Conservation (phyloP, 192 early-diverging fungal species). For the Gamsiella multidivaricata region DNA sequence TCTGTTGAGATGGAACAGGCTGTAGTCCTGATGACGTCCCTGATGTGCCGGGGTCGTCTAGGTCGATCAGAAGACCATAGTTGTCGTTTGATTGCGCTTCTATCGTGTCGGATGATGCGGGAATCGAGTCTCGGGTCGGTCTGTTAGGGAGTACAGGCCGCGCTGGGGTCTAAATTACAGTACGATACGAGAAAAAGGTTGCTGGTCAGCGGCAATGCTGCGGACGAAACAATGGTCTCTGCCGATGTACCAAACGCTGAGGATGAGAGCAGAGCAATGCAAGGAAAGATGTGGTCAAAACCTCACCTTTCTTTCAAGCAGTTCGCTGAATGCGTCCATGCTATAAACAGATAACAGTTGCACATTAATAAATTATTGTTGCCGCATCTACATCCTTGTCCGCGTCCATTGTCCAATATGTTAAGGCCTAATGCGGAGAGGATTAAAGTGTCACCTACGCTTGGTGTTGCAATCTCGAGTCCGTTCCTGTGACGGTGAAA, state of each 20-base stretch:
- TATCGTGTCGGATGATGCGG: neutral
- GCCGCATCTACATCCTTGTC: neutral
- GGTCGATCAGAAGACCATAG: conserved; percentile 21
- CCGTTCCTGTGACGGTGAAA: conserved; percentile 13
- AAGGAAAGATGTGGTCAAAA: too few species aligned
- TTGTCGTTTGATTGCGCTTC: neutral
- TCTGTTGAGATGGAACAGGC: neutral
- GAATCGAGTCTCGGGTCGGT: neutral
- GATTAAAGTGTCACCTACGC: conserved; percentile 42
- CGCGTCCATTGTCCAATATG: conserved; percentile 1
- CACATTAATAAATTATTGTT: neutral
- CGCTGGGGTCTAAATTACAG: neutral
- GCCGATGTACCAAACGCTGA: neutral
- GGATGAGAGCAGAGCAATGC: neutral
- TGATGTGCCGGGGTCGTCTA: neutral
- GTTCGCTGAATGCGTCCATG: conserved; percentile 3
- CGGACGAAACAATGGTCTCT: too few species aligned
- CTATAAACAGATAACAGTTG: neutral
- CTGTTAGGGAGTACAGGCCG: neutral
- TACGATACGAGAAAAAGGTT: neutral
- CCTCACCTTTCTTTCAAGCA: conserved; percentile 9
- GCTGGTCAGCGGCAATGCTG: too few species aligned
- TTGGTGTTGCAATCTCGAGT: conserved; percentile 14
- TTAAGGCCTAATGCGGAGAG: neutral
- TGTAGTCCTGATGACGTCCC: neutral